Evolutionary conservation across 2,329 filamentous ascomycete species (phyloP).

Genomic region (Diatrype stigma): DNA sequence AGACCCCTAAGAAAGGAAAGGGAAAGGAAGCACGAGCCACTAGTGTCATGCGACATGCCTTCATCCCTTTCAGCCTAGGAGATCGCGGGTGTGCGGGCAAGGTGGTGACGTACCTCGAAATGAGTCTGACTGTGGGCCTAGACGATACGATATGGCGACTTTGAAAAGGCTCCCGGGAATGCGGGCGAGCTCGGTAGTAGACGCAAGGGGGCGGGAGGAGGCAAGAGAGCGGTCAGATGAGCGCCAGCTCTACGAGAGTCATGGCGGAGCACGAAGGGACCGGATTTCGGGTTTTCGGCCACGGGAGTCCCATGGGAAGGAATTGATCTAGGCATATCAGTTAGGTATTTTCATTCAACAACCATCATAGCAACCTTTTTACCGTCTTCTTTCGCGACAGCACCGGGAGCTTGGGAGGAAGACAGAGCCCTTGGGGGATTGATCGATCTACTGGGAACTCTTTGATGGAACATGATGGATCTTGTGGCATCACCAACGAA

Average conservation of each 20-base stretch:
- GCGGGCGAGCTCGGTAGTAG: background rate
- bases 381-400: no score
- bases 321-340: background rate
- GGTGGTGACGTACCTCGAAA: conserved; percentile 38
- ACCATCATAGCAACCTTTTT: no score
- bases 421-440: no score
- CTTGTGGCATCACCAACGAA: no score
- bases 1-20: conserved; percentile 23
- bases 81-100: conserved; percentile 26
- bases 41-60: conserved; percentile 25
- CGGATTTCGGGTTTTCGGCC: background rate
- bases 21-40: conserved; percentile 21
- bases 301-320: background rate
- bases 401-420: no score
- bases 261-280: background rate
- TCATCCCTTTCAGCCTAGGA: conserved; percentile 43
- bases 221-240: background rate
- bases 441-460: no score
- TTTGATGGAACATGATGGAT: no score
- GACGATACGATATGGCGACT: conserved; percentile 34
- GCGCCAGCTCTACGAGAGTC: background rate
- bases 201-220: background rate
- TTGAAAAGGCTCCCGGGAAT: conserved; percentile 9
- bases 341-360: no score
- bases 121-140: conserved; percentile 38